These are phyloP conservation scores for Achlya hypogyna DNA, from an alignment of 352 stramenopile species.

Conservation along the genomic window DNA sequence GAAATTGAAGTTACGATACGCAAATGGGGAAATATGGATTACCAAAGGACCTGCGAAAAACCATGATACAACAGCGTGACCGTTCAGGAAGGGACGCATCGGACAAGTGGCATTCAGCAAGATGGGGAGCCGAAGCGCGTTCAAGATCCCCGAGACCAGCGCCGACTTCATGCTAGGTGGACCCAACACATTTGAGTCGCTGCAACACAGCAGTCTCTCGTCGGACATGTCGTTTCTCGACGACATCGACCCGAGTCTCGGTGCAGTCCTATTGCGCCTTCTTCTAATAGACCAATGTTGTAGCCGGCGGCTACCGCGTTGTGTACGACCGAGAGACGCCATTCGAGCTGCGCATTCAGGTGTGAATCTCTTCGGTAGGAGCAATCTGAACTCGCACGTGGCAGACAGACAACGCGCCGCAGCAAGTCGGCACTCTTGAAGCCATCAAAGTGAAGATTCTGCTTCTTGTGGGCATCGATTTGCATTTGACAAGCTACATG, in stretches of 20 bases:
- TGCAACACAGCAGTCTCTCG: constrained; percentile 15
- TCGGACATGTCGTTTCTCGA: constrained; percentile 26
- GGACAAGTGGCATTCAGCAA: too few species aligned
- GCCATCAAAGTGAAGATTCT: constrained; percentile 93
- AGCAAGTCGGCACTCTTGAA: constrained; percentile 88
- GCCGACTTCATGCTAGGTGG: background rate
- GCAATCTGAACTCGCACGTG: constrained; percentile 16
- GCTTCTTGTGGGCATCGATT: constrained; percentile 39
- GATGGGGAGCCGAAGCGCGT: constrained; percentile 11
- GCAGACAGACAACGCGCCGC: constrained; percentile 73
- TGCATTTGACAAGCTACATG: background rate
- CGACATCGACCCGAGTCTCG: constrained; percentile 73
- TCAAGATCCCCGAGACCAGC: constrained; percentile 8
- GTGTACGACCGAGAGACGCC: constrained; percentile 89
- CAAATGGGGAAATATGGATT: too few species aligned
- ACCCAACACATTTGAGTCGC: constrained; percentile 17
- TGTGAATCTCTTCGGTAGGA: constrained; percentile 16
- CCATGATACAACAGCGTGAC: background rate
- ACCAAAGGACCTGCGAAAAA: background rate
- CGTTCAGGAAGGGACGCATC: background rate
- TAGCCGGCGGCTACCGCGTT: constrained; percentile 74
- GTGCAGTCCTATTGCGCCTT: constrained; percentile 22
- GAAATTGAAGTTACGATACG: too few species aligned
- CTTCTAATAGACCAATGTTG: background rate
- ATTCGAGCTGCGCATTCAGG: constrained; percentile 85